Conservation (phyloP, 1,284 basidiomycete species). For the Microstroma glucosiphilum region DNA sequence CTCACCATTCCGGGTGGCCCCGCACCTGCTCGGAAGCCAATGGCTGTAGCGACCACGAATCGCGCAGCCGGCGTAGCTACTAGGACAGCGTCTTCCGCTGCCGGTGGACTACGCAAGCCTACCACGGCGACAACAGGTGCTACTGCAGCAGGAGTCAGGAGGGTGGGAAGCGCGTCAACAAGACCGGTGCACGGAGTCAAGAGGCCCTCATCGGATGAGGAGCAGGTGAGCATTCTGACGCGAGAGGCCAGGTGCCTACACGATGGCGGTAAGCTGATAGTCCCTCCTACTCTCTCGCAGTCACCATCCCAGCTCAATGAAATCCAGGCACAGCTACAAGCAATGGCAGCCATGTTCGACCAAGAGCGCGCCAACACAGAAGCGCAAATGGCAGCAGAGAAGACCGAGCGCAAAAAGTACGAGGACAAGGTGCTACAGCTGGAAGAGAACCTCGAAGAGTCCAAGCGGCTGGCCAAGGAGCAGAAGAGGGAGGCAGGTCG, state of each 20-base stretch:
- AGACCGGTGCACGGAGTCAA: background rate
- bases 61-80: background rate
- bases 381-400: conserved; percentile 29
- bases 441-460: background rate
- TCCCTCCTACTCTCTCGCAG: background rate
- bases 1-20: background rate
- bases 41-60: background rate
- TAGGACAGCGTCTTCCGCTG: background rate
- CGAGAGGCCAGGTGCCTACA: background rate
- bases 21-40: background rate
- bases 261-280: background rate
- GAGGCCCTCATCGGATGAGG: background rate
- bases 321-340: conserved; percentile 28
- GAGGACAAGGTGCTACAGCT: conserved; percentile 33
- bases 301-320: conserved; percentile 29
- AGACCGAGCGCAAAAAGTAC: conserved; percentile 29
- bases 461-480: conserved; percentile 7
- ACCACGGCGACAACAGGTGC: background rate
- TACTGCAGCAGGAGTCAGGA: background rate
- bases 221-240: background rate
- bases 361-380: conserved; percentile 38
- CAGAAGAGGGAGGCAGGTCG: conserved; percentile 3
- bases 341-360: conserved; percentile 40
- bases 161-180: background rate
- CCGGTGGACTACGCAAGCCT: background rate